A percentile compares a stretch with the other conserved stretches of the same genome.
Evolutionary conservation across 768 basidiomycete genomes (phyloP).

Genomic region (Psilocybe cyanescens): DNA sequence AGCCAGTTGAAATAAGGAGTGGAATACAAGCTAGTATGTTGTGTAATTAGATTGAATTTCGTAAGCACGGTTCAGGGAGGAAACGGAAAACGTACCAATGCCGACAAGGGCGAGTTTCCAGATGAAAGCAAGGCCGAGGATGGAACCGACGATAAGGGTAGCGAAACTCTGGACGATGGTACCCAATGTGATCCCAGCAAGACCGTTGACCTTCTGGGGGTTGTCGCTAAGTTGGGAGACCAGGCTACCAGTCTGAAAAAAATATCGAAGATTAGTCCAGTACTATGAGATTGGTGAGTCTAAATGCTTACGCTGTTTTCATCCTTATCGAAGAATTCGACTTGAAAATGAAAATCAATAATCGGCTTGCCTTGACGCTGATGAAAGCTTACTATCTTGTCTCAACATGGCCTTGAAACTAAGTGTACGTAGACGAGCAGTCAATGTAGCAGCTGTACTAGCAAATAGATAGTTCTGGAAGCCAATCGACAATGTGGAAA

Average conservation of each 20-base stretch:
- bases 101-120: constrained; percentile 85
- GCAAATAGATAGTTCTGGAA: constrained; percentile 77
- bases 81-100: constrained; percentile 53
- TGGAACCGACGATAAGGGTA: constrained; percentile 69
- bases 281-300: constrained; percentile 5
- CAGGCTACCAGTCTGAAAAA: constrained; percentile 70
- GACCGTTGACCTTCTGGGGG: constrained; percentile 87
- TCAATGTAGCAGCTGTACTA: constrained; percentile 69
- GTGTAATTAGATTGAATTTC: not conserved
- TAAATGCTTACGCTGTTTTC: constrained; percentile 64
- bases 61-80: not conserved
- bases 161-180: constrained; percentile 80
- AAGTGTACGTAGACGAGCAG: constrained; percentile 68
- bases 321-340: constrained; percentile 89
- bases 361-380: not conserved
- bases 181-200: constrained; percentile 88
- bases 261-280: constrained; percentile 2
- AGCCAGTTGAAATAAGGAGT: constrained; percentile 71
- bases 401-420: constrained; percentile 82
- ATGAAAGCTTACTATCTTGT: constrained; percentile 72
- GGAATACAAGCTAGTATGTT: constrained; percentile 64
- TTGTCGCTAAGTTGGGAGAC: constrained; percentile 83
- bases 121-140: constrained; percentile 78
- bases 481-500: constrained; percentile 62
- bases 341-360: constrained; percentile 32